phyloP scores from a whole-genome alignment of 2,329 filamentous ascomycete species.

The Alternaria postmessia region DNA sequence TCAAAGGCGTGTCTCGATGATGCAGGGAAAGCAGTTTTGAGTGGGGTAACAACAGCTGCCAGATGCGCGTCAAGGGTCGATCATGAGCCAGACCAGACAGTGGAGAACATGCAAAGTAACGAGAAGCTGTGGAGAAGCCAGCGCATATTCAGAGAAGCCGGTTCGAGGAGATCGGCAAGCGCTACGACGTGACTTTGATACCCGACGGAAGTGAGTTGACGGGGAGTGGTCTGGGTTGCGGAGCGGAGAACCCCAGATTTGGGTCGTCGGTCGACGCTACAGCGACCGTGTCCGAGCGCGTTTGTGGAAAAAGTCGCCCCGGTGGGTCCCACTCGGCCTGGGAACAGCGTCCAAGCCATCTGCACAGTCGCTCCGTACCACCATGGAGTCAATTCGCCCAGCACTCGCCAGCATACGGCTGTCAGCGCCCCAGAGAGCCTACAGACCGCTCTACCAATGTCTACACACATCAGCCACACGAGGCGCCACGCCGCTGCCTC shows the following conservation, averaged over 20 bases:
- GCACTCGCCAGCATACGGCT: slow-evolving; percentile 32
- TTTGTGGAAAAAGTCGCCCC: slow-evolving; percentile 10
- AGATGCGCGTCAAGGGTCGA: slow-evolving; percentile 17
- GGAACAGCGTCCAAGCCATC: neutral
- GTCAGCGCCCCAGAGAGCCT: slow-evolving; percentile 24
- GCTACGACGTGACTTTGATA: slow-evolving; percentile 6
- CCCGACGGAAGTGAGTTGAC: slow-evolving; percentile 9
- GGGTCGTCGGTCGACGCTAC: neutral
- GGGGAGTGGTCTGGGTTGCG: slow-evolving; percentile 10
- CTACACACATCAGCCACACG: slow-evolving; percentile 55
- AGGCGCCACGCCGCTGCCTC: slow-evolving; percentile 64
- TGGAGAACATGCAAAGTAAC: slow-evolving; percentile 22
- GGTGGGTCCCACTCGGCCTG: slow-evolving; percentile 2
- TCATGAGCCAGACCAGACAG: slow-evolving; percentile 18
- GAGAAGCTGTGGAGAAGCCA: slow-evolving; percentile 23
- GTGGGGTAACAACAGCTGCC: slow-evolving; percentile 22
- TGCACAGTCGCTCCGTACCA: slow-evolving; percentile 7
- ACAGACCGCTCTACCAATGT: slow-evolving; percentile 43
- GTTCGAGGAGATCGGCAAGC: slow-evolving; percentile 16
- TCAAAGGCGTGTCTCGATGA: slow-evolving; percentile 10
- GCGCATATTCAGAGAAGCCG: slow-evolving; percentile 31
- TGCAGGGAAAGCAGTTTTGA: slow-evolving; percentile 13
- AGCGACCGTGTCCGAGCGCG: slow-evolving; percentile 4
- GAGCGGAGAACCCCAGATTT: slow-evolving; percentile 22
- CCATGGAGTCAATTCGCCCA: slow-evolving; percentile 44